A percentile compares a stretch with the other conserved stretches of the same genome.
Evolutionary conservation across 192 early-diverging fungal species (phyloP).

Genomic region (Hyaloraphidium curvatum): DNA sequence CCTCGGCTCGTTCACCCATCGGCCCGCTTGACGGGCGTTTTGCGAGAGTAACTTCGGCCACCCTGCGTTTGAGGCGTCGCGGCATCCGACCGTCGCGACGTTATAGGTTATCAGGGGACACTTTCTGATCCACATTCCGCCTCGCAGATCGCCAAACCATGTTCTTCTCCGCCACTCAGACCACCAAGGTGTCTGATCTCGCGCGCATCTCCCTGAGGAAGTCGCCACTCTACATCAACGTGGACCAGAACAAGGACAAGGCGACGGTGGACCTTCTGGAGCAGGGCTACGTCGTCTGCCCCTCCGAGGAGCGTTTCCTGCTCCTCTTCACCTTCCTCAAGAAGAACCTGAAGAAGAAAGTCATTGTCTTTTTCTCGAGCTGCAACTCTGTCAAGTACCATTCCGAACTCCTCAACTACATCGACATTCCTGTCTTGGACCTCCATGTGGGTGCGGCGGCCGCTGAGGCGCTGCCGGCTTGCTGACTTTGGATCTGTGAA

Average conservation of each 20-base stretch:
- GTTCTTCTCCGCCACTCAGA: constrained; percentile 98
- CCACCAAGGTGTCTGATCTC: constrained; percentile 94
- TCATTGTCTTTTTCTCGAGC: constrained; percentile 95
- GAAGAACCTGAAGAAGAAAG: constrained; percentile 80
- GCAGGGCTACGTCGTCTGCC: constrained; percentile 94
- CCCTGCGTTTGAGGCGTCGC: constrained; percentile 13
- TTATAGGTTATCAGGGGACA: constrained; percentile 17
- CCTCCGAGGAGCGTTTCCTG: constrained; percentile 80
- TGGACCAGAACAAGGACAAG: constrained; percentile 86
- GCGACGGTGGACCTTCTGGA: constrained; percentile 91
- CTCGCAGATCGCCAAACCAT: constrained; percentile 75
- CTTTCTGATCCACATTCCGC: neutral
- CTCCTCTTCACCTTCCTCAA: constrained; percentile 96
- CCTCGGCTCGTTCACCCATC: no score
- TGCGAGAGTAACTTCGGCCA: constrained; percentile 10
- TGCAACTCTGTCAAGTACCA: constrained; percentile 98
- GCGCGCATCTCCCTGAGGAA: constrained; percentile 95
- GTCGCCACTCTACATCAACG: constrained; percentile 96
- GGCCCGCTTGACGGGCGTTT: neutral
- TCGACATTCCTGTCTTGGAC: constrained; percentile 94
- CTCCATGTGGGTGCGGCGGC: constrained; percentile 59
- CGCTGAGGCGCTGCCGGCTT: neutral
- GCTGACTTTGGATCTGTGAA: neutral
- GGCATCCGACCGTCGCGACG: neutral
- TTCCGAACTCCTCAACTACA: constrained; percentile 94